These are phyloP conservation scores for Ambrosiella cleistominuta DNA, from an alignment of 2,329 filamentous ascomycete genomes.

Conservation along the genomic window DNA sequence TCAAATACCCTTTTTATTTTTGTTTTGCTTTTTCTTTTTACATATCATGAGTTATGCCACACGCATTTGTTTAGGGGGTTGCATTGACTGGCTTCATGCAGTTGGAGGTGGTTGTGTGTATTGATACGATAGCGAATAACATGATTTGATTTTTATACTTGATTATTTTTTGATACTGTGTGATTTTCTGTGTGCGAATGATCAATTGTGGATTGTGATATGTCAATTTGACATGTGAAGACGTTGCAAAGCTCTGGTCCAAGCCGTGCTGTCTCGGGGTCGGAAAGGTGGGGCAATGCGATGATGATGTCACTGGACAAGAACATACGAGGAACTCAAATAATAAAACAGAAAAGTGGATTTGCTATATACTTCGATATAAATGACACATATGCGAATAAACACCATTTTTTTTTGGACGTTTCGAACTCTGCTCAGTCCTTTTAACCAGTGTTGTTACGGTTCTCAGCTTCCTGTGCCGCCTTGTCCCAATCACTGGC, in stretches of 20 bases:
- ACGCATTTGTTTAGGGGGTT: background rate
- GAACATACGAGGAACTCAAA: too few species aligned
- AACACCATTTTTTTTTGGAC: background rate
- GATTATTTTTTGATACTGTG: background rate
- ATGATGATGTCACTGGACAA: too few species aligned
- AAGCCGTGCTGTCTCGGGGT: too few species aligned
- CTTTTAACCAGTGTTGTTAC: conserved; percentile 29
- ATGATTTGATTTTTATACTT: background rate
- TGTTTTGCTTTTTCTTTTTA: background rate
- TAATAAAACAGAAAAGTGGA: too few species aligned
- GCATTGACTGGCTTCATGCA: background rate
- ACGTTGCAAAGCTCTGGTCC: too few species aligned
- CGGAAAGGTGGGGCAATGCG: too few species aligned
- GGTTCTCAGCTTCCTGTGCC: conserved; percentile 32
- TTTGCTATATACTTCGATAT: background rate
- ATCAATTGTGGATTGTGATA: too few species aligned
- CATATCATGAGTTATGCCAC: background rate
- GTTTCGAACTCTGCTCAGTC: background rate
- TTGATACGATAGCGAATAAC: background rate
- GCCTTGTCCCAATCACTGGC: conserved; percentile 36
- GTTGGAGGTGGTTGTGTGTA: background rate
- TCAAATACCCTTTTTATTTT: background rate
- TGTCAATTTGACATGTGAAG: too few species aligned
- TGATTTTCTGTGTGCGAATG: background rate
- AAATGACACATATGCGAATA: background rate